Evolutionary conservation across 768 basidiomycete genomes (phyloP).

Genomic region (Russula sp.): DNA sequence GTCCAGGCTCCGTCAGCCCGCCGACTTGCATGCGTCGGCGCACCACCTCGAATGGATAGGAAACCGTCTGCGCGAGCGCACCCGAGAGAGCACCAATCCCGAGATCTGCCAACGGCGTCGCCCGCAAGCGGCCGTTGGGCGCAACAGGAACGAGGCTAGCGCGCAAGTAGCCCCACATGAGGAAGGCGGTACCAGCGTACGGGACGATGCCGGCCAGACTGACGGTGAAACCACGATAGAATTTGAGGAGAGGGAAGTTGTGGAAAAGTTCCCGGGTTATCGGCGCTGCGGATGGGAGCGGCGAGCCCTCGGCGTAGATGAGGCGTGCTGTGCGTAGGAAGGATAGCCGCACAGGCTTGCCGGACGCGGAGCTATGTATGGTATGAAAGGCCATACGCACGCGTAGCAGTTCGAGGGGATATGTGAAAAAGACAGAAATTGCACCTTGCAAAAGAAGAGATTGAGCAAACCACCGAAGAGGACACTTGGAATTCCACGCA

Average conservation of each 20-base stretch:
- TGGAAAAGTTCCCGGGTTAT: conserved; percentile 38
- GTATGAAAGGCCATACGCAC: conserved; percentile 94
- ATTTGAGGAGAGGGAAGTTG: conserved; percentile 73
- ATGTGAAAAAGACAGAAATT: conserved; percentile 85
- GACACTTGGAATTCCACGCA: conserved; percentile 31
- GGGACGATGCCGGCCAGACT: conserved; percentile 90
- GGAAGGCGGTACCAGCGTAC: conserved; percentile 92
- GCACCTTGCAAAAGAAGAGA: conserved; percentile 46
- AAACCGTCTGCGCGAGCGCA: conserved; percentile 77
- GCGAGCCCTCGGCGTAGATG: conserved; percentile 65
- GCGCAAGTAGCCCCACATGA: conserved; percentile 80
- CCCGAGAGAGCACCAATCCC: conserved; percentile 83
- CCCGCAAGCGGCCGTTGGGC: conserved; percentile 27
- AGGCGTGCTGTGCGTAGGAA: conserved; percentile 50
- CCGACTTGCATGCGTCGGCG: conserved; percentile 94
- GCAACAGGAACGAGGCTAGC: conserved; percentile 49
- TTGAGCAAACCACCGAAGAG: background rate
- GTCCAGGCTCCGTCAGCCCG: conserved; percentile 68
- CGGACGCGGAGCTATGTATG: conserved; percentile 25
- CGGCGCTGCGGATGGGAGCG: conserved; percentile 24
- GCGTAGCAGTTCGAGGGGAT: conserved; percentile 91
- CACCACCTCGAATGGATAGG: conserved; percentile 93
- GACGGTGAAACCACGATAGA: conserved; percentile 97
- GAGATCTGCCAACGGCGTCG: conserved; percentile 58
- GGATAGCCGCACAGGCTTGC: conserved; percentile 34